Conservation (phyloP, 148 eudicot species). For the Rhododendron simsii region DNA sequence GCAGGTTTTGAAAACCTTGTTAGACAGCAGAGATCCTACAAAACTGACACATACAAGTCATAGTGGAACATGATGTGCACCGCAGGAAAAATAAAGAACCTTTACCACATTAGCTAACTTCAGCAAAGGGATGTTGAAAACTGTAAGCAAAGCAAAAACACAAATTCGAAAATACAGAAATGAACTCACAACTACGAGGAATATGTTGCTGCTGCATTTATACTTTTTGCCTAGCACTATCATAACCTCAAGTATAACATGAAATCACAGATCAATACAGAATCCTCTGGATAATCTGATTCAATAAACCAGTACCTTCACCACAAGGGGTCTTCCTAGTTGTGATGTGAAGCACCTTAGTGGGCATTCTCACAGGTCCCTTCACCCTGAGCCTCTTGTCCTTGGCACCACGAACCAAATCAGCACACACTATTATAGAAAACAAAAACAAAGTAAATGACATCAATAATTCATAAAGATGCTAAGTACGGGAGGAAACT, state of each 20-base stretch:
- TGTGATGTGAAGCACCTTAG: conserved; percentile 84
- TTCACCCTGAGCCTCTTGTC: conserved; percentile 90
- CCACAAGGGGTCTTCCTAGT: conserved; percentile 97
- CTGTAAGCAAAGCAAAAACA: neutral
- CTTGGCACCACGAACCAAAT: conserved; percentile 93
- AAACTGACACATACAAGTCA: neutral
- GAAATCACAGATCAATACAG: neutral
- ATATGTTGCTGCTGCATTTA: neutral
- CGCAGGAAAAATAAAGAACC: neutral
- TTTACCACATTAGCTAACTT: neutral
- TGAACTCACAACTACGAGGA: neutral
- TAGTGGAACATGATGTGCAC: neutral
- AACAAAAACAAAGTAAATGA: neutral
- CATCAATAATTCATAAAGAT: neutral
- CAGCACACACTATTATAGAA: conserved; percentile 58
- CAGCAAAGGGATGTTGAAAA: neutral
- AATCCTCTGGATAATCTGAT: neutral
- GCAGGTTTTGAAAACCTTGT: neutral
- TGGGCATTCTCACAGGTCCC: conserved; percentile 98
- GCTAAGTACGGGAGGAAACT: neutral
- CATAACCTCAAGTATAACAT: neutral
- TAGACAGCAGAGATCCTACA: neutral
- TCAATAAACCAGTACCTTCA: conserved; percentile 55
- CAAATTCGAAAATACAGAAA: neutral
- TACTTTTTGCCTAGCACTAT: neutral